A percentile compares a stretch with the other conserved stretches of the same genome.
phyloP scores from a whole-genome alignment of 2,329 filamentous ascomycete species.

The Botrytis byssoidea region DNA sequence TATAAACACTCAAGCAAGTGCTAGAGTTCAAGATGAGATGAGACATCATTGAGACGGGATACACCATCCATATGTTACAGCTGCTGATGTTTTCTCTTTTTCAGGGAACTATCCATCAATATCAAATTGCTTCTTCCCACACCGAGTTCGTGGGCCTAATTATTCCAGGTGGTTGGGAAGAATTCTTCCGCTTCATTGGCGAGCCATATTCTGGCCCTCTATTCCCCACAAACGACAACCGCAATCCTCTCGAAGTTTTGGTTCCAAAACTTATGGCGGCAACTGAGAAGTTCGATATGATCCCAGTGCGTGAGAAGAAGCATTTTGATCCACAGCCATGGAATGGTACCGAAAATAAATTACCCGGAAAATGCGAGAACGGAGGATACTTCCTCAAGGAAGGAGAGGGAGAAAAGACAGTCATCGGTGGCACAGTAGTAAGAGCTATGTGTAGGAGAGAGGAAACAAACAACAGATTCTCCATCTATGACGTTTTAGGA shows the following conservation, averaged over 20 bases:
- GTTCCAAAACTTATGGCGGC: constrained; percentile 57
- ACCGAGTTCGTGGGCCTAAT: constrained; percentile 55
- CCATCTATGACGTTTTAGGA: constrained; percentile 53
- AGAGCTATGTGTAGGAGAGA: constrained; percentile 48
- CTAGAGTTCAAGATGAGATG: not conserved
- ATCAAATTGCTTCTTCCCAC: constrained; percentile 53
- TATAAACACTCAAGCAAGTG: not conserved
- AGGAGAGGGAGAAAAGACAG: constrained; percentile 49
- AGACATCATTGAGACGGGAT: not conserved
- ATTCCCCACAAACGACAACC: constrained; percentile 52
- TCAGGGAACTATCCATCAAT: constrained; percentile 54
- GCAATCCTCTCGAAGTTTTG: constrained; percentile 50
- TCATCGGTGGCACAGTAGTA: constrained; percentile 47
- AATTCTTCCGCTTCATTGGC: constrained; percentile 58
- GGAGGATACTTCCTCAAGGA: constrained; percentile 51
- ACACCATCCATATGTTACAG: not conserved
- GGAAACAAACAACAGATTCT: constrained; percentile 50
- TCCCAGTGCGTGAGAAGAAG: constrained; percentile 50
- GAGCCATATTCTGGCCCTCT: constrained; percentile 52
- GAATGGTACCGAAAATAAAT: constrained; percentile 42
- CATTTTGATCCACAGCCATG: constrained; percentile 47
- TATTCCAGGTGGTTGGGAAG: constrained; percentile 57
- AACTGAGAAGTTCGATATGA: constrained; percentile 54
- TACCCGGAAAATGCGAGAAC: constrained; percentile 42
- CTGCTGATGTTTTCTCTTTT: not conserved